phyloP scores from a whole-genome alignment of 805 yeast genomes.

The Sugiyamaella lignohabitans region DNA sequence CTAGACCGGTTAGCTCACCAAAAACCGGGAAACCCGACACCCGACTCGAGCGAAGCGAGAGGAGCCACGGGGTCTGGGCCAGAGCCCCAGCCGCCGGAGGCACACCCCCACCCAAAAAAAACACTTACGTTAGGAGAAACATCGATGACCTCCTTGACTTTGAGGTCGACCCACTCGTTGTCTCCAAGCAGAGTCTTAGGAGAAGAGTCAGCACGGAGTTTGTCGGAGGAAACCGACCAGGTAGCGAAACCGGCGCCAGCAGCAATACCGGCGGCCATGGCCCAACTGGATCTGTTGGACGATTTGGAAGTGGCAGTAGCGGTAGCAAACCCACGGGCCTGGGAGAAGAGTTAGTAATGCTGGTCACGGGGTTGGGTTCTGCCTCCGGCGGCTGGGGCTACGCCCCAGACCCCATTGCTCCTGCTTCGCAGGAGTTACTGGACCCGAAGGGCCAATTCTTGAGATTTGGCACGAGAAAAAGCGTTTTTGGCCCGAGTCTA shows the following conservation, averaged over 20 bases:
- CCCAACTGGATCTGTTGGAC: slow-evolving; percentile 13
- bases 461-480: too few relatives aligned
- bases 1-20: background rate
- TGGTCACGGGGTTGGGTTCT: too few relatives aligned
- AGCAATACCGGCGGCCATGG: slow-evolving; percentile 40
- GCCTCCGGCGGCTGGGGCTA: too few relatives aligned
- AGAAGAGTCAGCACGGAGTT: slow-evolving; percentile 21
- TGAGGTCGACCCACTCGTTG: slow-evolving; percentile 27
- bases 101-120: background rate
- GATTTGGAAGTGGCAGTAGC: slow-evolving; percentile 4
- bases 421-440: too few relatives aligned
- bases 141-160: slow-evolving; percentile 20
- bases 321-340: slow-evolving; percentile 13
- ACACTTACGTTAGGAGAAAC: slow-evolving; percentile 24
- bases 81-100: too few relatives aligned
- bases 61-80: too few relatives aligned
- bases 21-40: too few relatives aligned
- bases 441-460: too few relatives aligned
- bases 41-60: too few relatives aligned
- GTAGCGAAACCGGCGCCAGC: slow-evolving; percentile 37
- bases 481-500: too few relatives aligned
- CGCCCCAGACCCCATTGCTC: too few relatives aligned
- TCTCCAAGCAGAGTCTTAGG: slow-evolving; percentile 25
- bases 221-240: slow-evolving; percentile 29
- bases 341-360: too few relatives aligned